Evolutionary conservation across 2,329 filamentous ascomycete species (phyloP), one percentile per base, ranked within the genome.

Genomic region (Talaromyces atroroseus): DNA sequence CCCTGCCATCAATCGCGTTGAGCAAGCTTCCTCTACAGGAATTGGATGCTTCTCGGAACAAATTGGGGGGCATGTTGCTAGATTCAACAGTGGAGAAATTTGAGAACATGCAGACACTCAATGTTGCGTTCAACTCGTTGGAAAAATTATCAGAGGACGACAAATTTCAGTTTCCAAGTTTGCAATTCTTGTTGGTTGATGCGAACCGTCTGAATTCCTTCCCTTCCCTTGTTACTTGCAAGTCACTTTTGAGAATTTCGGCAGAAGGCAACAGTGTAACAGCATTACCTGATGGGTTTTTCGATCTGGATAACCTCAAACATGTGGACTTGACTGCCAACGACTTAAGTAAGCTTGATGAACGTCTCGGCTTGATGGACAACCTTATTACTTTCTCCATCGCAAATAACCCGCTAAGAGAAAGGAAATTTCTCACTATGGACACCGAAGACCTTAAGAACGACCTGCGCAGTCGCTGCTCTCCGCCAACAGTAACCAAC

Each of bases 291-390:
- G 78, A 83, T 29, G 90, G 90, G 0, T 89, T 97, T 61, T 78
- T 81, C 1, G 77, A 76, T 1, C 79, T 96, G 0, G 73, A 80
- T 36, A 85, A 83, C 56, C 72, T 97, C 14, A 86, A 85, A 50
- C 87, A 86, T 56, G 88, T 87, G 29, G 90, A 96, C 69, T 87
- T 97, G 62, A 89, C 88, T 0, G 85, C 87, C 62, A 99, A 99
- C 66, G 85, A 94, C 61, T 84, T 99, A 49, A 84, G 83, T 2
- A 77, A 82, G 12, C 71, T 99, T 7, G 89, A 94, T 29, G 81
- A 89, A 0, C 85, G 85, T 61, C 83, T 97, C 57, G 88, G 87
- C 5, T 76, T 83, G 24, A 96, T 97, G 90, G 84, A 90, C 5
- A 85, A 75, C 46, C 75, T 99, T 10, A 80, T 84, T 20, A 86